Conservation (phyloP, 2,329 filamentous ascomycete genomes). For the Ophiocordyceps camponoti-saundersi region DNA sequence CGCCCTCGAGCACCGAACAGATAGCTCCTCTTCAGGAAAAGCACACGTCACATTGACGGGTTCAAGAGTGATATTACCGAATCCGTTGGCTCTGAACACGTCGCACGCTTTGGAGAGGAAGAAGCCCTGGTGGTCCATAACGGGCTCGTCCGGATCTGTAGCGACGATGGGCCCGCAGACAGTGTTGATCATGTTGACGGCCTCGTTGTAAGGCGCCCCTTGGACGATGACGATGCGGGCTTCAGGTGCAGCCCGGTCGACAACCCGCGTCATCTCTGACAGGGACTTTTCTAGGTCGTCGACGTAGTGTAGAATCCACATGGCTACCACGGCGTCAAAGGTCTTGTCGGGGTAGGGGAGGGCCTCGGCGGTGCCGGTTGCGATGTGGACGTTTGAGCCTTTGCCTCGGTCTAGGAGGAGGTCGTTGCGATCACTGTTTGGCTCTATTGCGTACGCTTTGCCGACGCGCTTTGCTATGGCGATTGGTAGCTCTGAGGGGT, state of each 20-base stretch:
- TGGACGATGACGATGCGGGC: slow-evolving; percentile 3
- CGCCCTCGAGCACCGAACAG: background rate
- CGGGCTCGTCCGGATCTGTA: background rate
- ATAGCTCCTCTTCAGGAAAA: slow-evolving; percentile 1
- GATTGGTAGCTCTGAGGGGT: background rate
- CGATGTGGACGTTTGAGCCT: background rate
- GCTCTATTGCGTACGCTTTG: background rate
- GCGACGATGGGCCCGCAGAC: background rate
- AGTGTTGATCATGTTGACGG: slow-evolving; percentile 1
- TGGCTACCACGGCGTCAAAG: slow-evolving; percentile 2
- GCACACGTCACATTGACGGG: background rate
- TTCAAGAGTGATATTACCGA: background rate
- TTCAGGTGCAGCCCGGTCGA: background rate
- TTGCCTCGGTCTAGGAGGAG: background rate
- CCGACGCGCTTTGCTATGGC: background rate
- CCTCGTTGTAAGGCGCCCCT: slow-evolving; percentile 3
- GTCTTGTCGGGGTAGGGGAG: background rate
- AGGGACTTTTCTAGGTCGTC: slow-evolving; percentile 1
- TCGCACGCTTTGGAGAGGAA: background rate
- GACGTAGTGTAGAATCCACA: slow-evolving; percentile 2
- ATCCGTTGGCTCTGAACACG: background rate
- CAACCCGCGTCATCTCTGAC: slow-evolving; percentile 1
- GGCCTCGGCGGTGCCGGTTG: background rate
- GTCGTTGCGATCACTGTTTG: background rate
- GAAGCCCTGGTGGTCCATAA: background rate